phyloP scores from a whole-genome alignment of 176 grass and related monocot species.

The Ampelocalamus luodianensis region DNA sequence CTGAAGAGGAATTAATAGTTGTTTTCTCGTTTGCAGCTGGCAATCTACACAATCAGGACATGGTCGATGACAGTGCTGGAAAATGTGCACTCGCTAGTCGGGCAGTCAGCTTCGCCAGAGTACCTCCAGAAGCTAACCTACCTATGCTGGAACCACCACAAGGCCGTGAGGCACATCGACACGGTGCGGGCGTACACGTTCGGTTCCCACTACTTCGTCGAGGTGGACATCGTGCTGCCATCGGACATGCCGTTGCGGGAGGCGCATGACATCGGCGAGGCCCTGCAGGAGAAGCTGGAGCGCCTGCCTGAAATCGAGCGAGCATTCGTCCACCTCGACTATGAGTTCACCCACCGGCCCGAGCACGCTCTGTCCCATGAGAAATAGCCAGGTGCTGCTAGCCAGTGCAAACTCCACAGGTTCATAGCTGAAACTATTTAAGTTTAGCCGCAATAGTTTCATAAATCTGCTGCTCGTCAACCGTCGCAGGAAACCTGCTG shows the following conservation, averaged over 20 bases:
- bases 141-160: constrained; percentile 98
- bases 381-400: constrained; percentile 39
- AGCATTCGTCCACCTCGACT: constrained; percentile 96
- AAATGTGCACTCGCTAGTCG: constrained; percentile 94
- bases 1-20: neutral
- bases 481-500: constrained; percentile 40
- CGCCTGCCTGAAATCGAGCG: constrained; percentile 87
- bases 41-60: constrained; percentile 87
- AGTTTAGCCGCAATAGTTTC: neutral
- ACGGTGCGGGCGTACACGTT: constrained; percentile 96
- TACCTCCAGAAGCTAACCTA: constrained; percentile 97
- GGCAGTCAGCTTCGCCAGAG: constrained; percentile 78
- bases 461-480: constrained; percentile 27
- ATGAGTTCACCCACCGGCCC: constrained; percentile 89
- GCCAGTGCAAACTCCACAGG: neutral
- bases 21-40: constrained; percentile 56
- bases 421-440: neutral
- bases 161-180: constrained; percentile 89
- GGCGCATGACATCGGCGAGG: constrained; percentile 95
- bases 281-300: constrained; percentile 96
- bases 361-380: constrained; percentile 80
- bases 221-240: constrained; percentile 94
- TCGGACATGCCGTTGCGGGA: constrained; percentile 74
- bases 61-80: constrained; percentile 92
- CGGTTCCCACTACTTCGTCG: constrained; percentile 94